These are phyloP conservation scores for Hypsizygus ulmarius DNA, from an alignment of 1,284 basidiomycete species.

Conservation along the genomic window DNA sequence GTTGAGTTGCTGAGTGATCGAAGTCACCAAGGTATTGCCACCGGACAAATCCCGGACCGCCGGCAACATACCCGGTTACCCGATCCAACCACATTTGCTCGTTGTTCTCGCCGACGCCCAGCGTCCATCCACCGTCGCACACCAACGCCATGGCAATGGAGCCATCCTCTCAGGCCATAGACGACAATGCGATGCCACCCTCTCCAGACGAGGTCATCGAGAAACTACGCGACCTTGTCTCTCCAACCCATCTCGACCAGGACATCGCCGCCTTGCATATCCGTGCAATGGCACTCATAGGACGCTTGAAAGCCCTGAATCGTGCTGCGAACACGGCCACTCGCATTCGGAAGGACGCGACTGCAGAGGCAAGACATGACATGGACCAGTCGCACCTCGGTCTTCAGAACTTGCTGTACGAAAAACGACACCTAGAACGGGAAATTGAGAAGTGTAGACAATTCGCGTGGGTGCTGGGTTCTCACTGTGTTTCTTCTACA, in stretches of 20 bases:
- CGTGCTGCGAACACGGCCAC: slow-evolving; percentile 69
- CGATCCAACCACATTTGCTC: not conserved
- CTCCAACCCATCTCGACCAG: slow-evolving; percentile 38
- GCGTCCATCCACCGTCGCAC: not conserved
- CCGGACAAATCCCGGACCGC: slow-evolving; percentile 17
- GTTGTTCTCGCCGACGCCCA: not conserved
- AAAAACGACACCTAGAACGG: slow-evolving; percentile 78
- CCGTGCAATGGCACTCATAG: slow-evolving; percentile 68
- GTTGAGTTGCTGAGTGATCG: slow-evolving; percentile 18
- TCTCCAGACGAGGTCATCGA: slow-evolving; percentile 52
- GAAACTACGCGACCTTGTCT: slow-evolving; percentile 60
- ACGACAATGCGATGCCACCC: slow-evolving; percentile 23
- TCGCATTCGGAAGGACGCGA: slow-evolving; percentile 66
- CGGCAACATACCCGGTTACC: slow-evolving; percentile 2
- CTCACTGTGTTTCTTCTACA: slow-evolving; percentile 1
- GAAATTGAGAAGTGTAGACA: slow-evolving; percentile 86
- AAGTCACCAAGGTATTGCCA: slow-evolving; percentile 16
- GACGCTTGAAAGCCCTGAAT: slow-evolving; percentile 72
- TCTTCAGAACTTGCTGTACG: slow-evolving; percentile 79
- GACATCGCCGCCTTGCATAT: slow-evolving; percentile 56
- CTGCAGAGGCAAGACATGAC: slow-evolving; percentile 69
- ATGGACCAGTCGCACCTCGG: slow-evolving; percentile 83
- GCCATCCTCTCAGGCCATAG: slow-evolving; percentile 11
- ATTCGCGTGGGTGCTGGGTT: slow-evolving; percentile 64
- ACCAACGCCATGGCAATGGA: slow-evolving; percentile 7